Evolutionary conservation across 2,329 filamentous ascomycete species (phyloP), one percentile per base, ranked within the genome.

Genomic region (Alternaria conjuncta): DNA sequence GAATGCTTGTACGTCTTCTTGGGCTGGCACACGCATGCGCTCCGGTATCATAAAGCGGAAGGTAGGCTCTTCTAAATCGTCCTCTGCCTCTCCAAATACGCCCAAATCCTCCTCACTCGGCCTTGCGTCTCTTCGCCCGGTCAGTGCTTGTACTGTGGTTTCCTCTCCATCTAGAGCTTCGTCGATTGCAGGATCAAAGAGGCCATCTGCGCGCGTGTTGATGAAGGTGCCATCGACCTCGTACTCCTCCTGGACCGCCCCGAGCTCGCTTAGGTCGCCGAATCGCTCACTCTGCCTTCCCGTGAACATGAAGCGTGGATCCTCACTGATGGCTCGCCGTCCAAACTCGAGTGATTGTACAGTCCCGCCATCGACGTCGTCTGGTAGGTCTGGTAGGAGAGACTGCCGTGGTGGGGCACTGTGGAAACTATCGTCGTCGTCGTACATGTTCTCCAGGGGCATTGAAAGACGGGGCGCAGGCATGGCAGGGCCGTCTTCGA

Each of bases 231-330:
- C 81, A 56, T 84, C 83, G 9, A 84, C 63, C 58, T 82, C 79
- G 53, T 69, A 76, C 43, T 78, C 78, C 50, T 78, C 77, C 5
- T 71, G 74, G 15, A 78, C 75, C 10, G 74, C 68, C 9, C 73
- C 77, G 3, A 80, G 63, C 30, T 80, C 79, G 18, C 81, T 83
- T 50, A 83, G 65, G 58, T 85, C 84, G 2, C 78, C 84, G 67
- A 87, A 87, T 60, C 83, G 79, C 61, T 86, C 86, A 68, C 84
- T 87, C 51, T 85, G 72, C 63, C 84, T 83, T 63, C 82, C 81
- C 63, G 18, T 80, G 80, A 63, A 84, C 75, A 75, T 82, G 78
- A 50, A 80, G 12, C 76, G 70, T 7, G 77, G 79, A 53, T 80
- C 78, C 57, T 81, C 79, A 49, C 78, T 79, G 21, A 78, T 61